Evolutionary conservation across 345 rosid genomes (phyloP).

Genomic region (Aegle marmelos): DNA sequence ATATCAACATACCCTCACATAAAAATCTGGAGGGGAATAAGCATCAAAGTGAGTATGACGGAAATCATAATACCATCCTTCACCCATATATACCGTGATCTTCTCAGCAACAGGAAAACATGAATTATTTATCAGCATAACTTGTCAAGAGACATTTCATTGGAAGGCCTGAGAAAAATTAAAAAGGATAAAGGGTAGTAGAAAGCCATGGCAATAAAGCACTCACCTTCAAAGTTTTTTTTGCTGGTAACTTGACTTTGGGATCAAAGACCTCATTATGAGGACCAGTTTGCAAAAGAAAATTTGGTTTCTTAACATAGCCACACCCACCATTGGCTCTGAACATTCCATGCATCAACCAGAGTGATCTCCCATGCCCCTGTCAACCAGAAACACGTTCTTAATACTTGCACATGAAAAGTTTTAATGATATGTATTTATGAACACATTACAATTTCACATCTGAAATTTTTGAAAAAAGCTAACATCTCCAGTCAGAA

Average conservation of each 20-base stretch:
- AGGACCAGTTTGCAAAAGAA: constrained; percentile 42
- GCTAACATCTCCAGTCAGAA: not conserved
- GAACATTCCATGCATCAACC: constrained; percentile 97
- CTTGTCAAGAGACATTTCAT: not conserved
- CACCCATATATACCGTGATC: constrained; percentile 89
- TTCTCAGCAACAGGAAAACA: constrained; percentile 12
- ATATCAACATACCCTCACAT: constrained; percentile 52
- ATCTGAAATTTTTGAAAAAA: not conserved
- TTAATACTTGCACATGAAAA: not conserved
- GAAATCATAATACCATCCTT: constrained; percentile 84
- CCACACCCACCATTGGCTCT: constrained; percentile 93
- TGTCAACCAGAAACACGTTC: constrained; percentile 24
- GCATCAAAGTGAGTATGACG: constrained; percentile 72
- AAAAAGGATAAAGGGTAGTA: not conserved
- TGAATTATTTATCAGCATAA: constrained; percentile 1
- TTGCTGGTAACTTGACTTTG: constrained; percentile 38
- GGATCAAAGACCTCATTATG: constrained; percentile 61
- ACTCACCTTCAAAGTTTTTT: constrained; percentile 69
- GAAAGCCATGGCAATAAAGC: constrained; percentile 3
- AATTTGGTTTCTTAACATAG: constrained; percentile 75
- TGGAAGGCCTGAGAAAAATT: not conserved
- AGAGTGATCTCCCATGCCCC: constrained; percentile 83
- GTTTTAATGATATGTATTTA: not conserved
- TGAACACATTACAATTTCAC: not conserved
- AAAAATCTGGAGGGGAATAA: constrained; percentile 86